Evolutionary conservation across 805 yeast genomes (phyloP).

Genomic region (Cyberlindnera mississippiensis): DNA sequence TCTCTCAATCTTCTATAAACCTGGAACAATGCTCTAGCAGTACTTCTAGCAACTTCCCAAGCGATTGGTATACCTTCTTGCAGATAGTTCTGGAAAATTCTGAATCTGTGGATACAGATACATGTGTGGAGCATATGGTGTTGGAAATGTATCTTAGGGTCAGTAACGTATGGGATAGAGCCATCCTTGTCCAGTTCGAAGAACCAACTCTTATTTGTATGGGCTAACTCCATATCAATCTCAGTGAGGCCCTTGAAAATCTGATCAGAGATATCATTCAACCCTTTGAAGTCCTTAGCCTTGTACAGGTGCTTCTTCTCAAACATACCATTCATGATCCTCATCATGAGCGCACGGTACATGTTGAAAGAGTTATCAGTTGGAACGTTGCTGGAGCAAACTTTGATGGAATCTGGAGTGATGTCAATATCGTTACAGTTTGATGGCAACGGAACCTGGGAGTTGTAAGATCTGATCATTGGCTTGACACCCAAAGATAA

Average conservation of each 20-base stretch:
- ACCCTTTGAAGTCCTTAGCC: constrained; percentile 15
- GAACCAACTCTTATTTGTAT: constrained; percentile 25
- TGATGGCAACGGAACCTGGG: constrained; percentile 31
- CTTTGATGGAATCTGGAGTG: constrained; percentile 20
- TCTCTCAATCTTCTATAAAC: constrained; percentile 28
- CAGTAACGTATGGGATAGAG: constrained; percentile 21
- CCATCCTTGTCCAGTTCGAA: constrained; percentile 26
- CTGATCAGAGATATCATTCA: constrained; percentile 18
- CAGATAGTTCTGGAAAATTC: constrained; percentile 28
- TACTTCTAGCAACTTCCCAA: constrained; percentile 26
- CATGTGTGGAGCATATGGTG: constrained; percentile 31
- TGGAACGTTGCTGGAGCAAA: constrained; percentile 20
- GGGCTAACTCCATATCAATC: constrained; percentile 26
- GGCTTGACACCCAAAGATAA: constrained; percentile 26
- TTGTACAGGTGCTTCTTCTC: constrained; percentile 23
- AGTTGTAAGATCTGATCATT: constrained; percentile 19
- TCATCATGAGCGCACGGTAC: constrained; percentile 27
- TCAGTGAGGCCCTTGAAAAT: constrained; percentile 26
- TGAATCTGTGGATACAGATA: constrained; percentile 30
- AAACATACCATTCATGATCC: constrained; percentile 25
- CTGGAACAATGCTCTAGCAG: constrained; percentile 26
- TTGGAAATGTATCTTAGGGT: constrained; percentile 27
- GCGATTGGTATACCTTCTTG: constrained; percentile 28
- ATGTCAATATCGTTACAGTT: constrained; percentile 31
- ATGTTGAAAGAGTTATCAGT: constrained; percentile 29